Percentiles rank a stretch among this genome's conserved stretches.
Conservation (phyloP, 2,329 filamentous ascomycete species). For the Colletotrichum sp. region DNA sequence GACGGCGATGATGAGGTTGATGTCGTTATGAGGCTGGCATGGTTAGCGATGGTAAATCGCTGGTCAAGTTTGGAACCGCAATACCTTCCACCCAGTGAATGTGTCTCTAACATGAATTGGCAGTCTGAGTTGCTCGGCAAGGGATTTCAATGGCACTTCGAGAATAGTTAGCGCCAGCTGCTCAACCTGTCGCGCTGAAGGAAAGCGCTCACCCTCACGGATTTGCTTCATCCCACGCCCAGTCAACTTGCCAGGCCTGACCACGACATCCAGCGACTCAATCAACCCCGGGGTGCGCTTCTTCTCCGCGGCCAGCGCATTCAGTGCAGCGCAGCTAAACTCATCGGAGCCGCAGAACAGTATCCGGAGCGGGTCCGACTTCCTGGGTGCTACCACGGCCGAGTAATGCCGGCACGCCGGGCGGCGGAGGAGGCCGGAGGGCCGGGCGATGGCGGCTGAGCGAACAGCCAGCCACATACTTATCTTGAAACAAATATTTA, state of each 20-base stretch:
- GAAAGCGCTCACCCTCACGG: constrained; percentile 61
- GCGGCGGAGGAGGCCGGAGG: not conserved
- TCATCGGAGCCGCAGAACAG: constrained; percentile 94
- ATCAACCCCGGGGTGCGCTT: constrained; percentile 58
- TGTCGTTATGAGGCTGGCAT: constrained; percentile 58
- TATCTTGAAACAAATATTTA: not conserved
- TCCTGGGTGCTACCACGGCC: not conserved
- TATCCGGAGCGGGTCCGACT: constrained; percentile 74
- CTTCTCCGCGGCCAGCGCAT: constrained; percentile 69
- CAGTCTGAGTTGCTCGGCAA: constrained; percentile 68
- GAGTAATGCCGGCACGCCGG: not conserved
- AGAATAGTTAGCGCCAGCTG: not conserved
- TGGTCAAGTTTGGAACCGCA: constrained; percentile 25
- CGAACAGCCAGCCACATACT: constrained; percentile 6
- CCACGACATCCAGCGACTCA: constrained; percentile 83
- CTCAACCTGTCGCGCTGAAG: too few species aligned
- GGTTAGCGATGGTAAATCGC: not conserved
- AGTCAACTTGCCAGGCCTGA: constrained; percentile 76
- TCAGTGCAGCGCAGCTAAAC: constrained; percentile 82
- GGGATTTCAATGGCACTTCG: constrained; percentile 73
- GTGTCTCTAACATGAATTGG: constrained; percentile 78
- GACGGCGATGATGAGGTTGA: constrained; percentile 87
- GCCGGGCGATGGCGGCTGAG: not conserved
- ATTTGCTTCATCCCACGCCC: constrained; percentile 76
- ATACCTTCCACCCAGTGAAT: constrained; percentile 81